Base-by-base conservation (phyloP, 1,139 yeast genomes). In the Lodderomyces parapsilosis region DNA sequence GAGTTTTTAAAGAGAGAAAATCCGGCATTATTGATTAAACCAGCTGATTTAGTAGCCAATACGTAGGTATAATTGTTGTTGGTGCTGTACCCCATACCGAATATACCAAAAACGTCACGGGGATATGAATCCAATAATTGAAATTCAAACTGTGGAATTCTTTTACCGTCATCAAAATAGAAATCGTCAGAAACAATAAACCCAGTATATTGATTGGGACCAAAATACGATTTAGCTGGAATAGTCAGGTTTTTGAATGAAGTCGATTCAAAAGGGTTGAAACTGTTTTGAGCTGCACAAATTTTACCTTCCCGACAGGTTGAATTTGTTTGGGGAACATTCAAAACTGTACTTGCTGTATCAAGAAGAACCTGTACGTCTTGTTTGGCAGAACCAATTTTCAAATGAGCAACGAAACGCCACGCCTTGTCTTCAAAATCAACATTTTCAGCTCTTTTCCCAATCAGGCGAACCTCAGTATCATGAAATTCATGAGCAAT, bases 21-120 rank as follows among this genome's bases (percentile, higher is more conserved):
- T 18, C 68, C 65, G 34, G 49, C 51, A 43, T 73, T 74, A 20
- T 68, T 47, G 47, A 81, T 83, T 9, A 70, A 49, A 0, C 88
- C 90, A 27, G 31, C 31, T 13, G 6, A 6, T 10, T 27, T 27
- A 4, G 31, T 6, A n/a, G 31, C 31, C 4, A 27, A 9, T 13
- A 13, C 31, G 17, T n/a, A 27, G 10, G 5, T n/a, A 3, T 15
- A n/a, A 6, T 27, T 13, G n/a, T 4, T 13, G 9, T 27, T 5
- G 13, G 15, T 13, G 10, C 17, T 27, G 17, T 27, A n/a, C 9
- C 31, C 31, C 4, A 9, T 6, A 5, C 31, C 31, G 6, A 27
- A 27, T n/a, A 27, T n/a, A n/a, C 31, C 31, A 4, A 9, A 8
- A 27, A n/a, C 3, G 5, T 27, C 31, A n/a, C 2, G n/a, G 5